These are phyloP conservation scores for Pseudocercospora macadamiae DNA, from an alignment of 2,329 filamentous ascomycete genomes.

Conservation along the genomic window DNA sequence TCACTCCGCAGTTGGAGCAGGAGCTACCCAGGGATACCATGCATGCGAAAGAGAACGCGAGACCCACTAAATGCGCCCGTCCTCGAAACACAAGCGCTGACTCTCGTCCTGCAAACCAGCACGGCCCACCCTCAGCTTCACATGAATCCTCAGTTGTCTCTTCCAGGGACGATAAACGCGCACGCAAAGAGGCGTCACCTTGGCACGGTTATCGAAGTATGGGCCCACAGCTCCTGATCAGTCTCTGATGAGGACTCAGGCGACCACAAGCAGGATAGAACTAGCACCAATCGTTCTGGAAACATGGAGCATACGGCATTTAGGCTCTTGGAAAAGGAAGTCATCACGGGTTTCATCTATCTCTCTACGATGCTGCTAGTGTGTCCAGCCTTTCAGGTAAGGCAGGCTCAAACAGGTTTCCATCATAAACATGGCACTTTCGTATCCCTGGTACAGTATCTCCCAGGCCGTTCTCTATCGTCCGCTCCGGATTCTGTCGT, in stretches of 20 bases:
- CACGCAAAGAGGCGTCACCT: not conserved
- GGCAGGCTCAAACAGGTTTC: no score
- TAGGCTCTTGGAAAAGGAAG: no score
- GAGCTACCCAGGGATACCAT: not conserved
- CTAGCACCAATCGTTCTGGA: not conserved
- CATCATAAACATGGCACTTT: no score
- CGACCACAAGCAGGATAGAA: not conserved
- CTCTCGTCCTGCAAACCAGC: not conserved
- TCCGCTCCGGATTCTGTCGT: no score
- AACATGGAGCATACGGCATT: not conserved
- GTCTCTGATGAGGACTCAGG: not conserved
- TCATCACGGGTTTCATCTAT: not conserved
- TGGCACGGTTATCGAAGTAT: constrained; percentile 4
- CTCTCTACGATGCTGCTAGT: not conserved
- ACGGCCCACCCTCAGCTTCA: not conserved
- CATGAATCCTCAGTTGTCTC: not conserved
- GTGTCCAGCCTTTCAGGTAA: no score
- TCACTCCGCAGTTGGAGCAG: not conserved
- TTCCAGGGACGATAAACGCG: not conserved
- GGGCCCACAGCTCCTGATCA: not conserved
- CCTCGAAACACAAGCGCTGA: not conserved
- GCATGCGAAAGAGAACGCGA: not conserved
- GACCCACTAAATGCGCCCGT: not conserved
- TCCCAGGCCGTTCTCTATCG: not conserved
- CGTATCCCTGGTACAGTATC: not conserved